These are phyloP conservation scores for Aspergillus bertholletiae DNA, from an alignment of 495 filamentous ascomycete genomes.

Conservation along the genomic window DNA sequence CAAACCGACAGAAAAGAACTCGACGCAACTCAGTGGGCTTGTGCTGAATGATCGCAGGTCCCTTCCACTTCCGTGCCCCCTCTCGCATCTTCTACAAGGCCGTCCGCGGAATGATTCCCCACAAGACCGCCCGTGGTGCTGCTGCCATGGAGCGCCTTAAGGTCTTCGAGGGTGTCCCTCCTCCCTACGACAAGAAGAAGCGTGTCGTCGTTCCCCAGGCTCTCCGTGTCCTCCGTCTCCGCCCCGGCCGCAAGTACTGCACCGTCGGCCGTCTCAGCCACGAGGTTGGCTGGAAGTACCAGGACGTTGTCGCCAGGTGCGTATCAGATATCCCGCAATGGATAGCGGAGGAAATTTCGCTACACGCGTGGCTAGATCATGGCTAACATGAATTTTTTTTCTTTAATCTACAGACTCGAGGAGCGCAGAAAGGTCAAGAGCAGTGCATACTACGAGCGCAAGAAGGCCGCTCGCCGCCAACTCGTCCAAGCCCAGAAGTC, in stretches of 20 bases:
- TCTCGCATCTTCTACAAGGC: conserved; percentile 99
- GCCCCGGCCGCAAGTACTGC: conserved; percentile 99
- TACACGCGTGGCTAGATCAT: conserved; percentile 5
- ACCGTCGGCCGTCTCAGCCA: conserved; percentile 95
- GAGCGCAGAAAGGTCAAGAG: conserved; percentile 99
- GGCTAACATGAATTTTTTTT: conserved; percentile 32
- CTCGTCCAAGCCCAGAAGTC: conserved; percentile 87
- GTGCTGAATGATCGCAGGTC: conserved; percentile 56
- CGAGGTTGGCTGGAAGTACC: conserved; percentile 99
- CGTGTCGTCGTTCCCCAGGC: conserved; percentile 98
- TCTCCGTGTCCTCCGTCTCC: conserved; percentile 86
- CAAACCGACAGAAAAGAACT: too few relatives aligned
- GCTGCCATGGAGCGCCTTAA: conserved; percentile 96
- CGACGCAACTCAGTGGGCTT: too few relatives aligned
- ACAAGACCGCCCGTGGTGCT: conserved; percentile 97
- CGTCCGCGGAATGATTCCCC: conserved; percentile 98
- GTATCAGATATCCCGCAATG: conserved; percentile 32
- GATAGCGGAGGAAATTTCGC: background rate
- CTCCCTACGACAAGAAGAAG: conserved; percentile 99
- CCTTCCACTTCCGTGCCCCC: conserved; percentile 99
- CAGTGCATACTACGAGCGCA: conserved; percentile 98
- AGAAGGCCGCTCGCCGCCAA: conserved; percentile 90
- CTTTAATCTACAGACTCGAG: conserved; percentile 72
- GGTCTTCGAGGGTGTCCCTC: conserved; percentile 98
- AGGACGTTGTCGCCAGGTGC: conserved; percentile 95